Evolutionary conservation across 2,329 filamentous ascomycete species (phyloP).

Genomic region (Monosporascus sp.): DNA sequence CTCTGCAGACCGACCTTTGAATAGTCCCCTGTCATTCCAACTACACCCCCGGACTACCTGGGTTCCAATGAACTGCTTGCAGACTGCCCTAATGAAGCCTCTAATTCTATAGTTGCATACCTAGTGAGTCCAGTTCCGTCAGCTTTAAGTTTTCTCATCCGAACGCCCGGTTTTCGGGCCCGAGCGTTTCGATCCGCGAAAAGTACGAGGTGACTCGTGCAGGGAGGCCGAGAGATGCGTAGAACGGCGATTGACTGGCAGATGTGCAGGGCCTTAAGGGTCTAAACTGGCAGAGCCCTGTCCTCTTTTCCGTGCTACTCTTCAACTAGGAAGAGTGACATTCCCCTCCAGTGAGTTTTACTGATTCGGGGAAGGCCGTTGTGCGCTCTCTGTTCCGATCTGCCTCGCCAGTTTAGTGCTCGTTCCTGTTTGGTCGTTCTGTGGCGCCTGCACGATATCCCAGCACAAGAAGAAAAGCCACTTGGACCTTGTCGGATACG

Average conservation of each 20-base stretch:
- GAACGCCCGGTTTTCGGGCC: background rate
- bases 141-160: slow-evolving; percentile 10
- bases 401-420: slow-evolving; percentile 17
- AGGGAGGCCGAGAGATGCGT: background rate
- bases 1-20: slow-evolving; percentile 25
- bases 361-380: slow-evolving; percentile 6
- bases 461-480: slow-evolving; percentile 18
- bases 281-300: background rate
- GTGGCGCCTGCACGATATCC: slow-evolving; percentile 28
- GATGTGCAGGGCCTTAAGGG: background rate
- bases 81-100: slow-evolving; percentile 13
- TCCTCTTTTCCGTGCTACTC: background rate
- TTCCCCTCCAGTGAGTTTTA: background rate
- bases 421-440: slow-evolving; percentile 12
- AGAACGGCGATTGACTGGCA: background rate
- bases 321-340: background rate
- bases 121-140: slow-evolving; percentile 10
- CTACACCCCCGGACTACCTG: slow-evolving; percentile 20
- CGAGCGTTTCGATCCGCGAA: background rate
- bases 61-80: slow-evolving; percentile 20
- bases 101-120: background rate
- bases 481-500: slow-evolving; percentile 24
- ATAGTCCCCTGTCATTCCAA: slow-evolving; percentile 24
- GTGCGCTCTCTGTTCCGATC: slow-evolving; percentile 16
- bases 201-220: background rate